Evolutionary conservation across 768 basidiomycete species (phyloP).

Genomic region (Hericium coralloides): DNA sequence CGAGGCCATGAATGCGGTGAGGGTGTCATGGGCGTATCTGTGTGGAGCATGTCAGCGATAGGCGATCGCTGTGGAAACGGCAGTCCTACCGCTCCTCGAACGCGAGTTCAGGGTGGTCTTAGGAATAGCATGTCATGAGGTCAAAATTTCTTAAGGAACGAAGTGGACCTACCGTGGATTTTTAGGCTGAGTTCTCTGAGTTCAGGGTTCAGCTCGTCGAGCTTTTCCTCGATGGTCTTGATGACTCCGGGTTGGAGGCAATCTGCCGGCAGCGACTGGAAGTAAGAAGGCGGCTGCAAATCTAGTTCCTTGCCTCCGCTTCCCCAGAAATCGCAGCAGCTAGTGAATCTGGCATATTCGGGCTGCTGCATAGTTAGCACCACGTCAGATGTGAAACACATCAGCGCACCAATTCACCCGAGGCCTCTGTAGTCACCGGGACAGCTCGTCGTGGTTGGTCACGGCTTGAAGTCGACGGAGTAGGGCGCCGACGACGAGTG

Average conservation of each 20-base stretch:
- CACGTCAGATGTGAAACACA: not conserved
- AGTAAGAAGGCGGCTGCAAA: conserved; percentile 16
- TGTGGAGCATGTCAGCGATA: not conserved
- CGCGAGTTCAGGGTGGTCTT: conserved; percentile 57
- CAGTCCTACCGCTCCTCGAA: conserved; percentile 52
- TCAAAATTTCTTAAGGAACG: not conserved
- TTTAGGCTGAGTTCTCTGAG: conserved; percentile 59
- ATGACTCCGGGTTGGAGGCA: conserved; percentile 29
- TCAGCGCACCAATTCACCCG: not conserved
- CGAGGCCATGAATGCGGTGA: conserved; percentile 57
- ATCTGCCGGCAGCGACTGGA: conserved; percentile 2
- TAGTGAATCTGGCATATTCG: conserved; percentile 8
- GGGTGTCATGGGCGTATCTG: conserved; percentile 64
- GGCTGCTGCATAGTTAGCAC: conserved; percentile 1
- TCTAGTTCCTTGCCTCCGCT: conserved; percentile 9
- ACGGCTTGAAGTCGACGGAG: not conserved
- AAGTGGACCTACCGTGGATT: conserved; percentile 51
- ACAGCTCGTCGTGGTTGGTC: not conserved
- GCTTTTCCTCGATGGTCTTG: conserved; percentile 40
- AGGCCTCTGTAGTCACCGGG: not conserved
- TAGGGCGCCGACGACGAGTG: not conserved
- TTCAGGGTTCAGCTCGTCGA: conserved; percentile 42
- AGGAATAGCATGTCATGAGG: not conserved
- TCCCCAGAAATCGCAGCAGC: conserved; percentile 10
- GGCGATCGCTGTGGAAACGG: not conserved